phyloP scores from a whole-genome alignment of 257 asterid genomes.

The Solanum medicagineum region DNA sequence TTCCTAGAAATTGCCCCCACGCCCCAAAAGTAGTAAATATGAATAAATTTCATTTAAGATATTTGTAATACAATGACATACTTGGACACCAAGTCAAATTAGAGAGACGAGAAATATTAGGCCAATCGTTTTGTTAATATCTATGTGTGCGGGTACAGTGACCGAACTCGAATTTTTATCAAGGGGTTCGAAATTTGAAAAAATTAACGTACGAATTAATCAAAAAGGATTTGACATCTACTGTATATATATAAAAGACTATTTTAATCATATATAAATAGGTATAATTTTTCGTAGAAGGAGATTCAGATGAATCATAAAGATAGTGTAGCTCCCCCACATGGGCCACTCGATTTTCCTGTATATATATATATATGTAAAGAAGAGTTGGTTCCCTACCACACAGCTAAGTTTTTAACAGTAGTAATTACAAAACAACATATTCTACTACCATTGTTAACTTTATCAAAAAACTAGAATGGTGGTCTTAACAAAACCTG shows the following conservation, averaged over 20 bases:
- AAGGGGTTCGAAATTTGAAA: no score
- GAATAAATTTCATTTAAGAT: no score
- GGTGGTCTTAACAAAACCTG: conserved; percentile 2
- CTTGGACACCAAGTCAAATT: neutral
- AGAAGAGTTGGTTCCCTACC: neutral
- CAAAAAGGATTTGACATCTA: no score
- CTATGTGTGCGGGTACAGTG: neutral
- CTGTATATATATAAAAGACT: no score
- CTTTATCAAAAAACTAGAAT: neutral
- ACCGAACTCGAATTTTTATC: no score
- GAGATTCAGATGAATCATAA: no score
- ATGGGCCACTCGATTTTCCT: neutral
- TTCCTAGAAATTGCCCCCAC: no score
- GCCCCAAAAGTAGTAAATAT: no score
- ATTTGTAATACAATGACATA: neutral
- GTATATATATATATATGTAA: neutral
- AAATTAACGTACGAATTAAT: no score
- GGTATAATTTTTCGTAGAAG: no score
- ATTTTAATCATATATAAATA: no score
- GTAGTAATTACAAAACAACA: neutral
- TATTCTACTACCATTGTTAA: neutral
- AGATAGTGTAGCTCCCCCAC: no score
- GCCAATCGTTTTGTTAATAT: neutral
- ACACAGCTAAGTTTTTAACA: neutral
- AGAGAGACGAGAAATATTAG: neutral